A percentile compares a stretch with the other conserved stretches of the same genome.
These are phyloP conservation scores for Apiosordaria backusii DNA, from an alignment of 495 filamentous ascomycete genomes.

Conservation along the genomic window DNA sequence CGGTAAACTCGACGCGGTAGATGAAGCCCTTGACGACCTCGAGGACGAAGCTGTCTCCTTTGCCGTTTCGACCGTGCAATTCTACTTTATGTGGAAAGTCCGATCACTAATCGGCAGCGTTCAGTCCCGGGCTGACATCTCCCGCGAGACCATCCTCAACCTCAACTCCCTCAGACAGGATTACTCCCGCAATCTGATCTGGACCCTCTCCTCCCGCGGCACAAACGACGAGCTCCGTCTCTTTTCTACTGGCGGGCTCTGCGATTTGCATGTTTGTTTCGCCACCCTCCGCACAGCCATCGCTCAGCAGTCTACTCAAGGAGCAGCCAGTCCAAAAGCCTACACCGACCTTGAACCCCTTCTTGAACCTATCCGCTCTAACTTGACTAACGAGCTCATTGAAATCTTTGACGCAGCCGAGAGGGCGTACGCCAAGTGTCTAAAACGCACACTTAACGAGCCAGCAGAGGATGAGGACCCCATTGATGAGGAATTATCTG, in stretches of 20 bases:
- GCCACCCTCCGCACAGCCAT: slow-evolving; percentile 57
- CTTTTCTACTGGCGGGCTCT: slow-evolving; percentile 65
- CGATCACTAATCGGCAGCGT: slow-evolving; percentile 46
- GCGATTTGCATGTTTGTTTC: slow-evolving; percentile 80
- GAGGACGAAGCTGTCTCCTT: slow-evolving; percentile 73
- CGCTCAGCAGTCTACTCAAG: slow-evolving; percentile 19
- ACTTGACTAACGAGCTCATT: slow-evolving; percentile 59
- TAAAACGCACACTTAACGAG: slow-evolving; percentile 60
- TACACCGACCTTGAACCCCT: slow-evolving; percentile 59
- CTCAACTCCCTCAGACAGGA: slow-evolving; percentile 54
- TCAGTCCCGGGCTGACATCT: slow-evolving; percentile 40
- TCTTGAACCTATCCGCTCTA: slow-evolving; percentile 57
- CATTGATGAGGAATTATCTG: slow-evolving; percentile 52
- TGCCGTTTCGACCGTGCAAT: slow-evolving; percentile 67
- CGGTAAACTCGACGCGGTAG: slow-evolving; percentile 57
- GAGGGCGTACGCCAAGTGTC: slow-evolving; percentile 66
- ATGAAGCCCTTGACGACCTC: slow-evolving; percentile 60
- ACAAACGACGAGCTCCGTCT: slow-evolving; percentile 73
- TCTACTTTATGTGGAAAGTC: slow-evolving; percentile 96
- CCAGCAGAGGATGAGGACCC: slow-evolving; percentile 67
- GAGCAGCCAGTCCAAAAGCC: slow-evolving; percentile 28
- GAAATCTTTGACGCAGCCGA: slow-evolving; percentile 73
- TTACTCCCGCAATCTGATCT: slow-evolving; percentile 58
- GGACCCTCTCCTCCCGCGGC: slow-evolving; percentile 60
- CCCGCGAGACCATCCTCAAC: slow-evolving; percentile 50